These are phyloP conservation scores for Fusarium bactridioides DNA, from an alignment of 2,329 filamentous ascomycete species.

Conservation along the genomic window DNA sequence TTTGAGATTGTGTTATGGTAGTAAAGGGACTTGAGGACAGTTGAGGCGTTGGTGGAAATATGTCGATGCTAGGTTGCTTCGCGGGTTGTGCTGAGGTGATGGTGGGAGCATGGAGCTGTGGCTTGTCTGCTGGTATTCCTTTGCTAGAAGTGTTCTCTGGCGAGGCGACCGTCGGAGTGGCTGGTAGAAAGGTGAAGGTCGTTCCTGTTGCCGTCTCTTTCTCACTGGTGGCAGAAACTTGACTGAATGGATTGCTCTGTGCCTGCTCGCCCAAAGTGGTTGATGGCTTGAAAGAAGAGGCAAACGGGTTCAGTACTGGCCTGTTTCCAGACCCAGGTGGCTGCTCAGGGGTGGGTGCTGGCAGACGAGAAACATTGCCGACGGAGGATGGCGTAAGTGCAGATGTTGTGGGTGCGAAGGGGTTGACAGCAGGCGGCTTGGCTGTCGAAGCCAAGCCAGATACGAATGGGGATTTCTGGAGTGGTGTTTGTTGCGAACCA, in stretches of 20 bases:
- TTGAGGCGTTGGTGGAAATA: conserved; percentile 27
- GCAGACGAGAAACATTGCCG: conserved; percentile 1
- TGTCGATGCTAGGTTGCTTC: conserved; percentile 21
- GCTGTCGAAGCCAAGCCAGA: background rate
- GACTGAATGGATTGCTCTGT: conserved; percentile 16
- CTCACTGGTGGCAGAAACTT: background rate
- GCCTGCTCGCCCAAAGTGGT: background rate
- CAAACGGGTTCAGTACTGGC: conserved; percentile 25
- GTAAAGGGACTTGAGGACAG: conserved; percentile 13
- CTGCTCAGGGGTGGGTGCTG: background rate
- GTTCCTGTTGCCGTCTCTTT: background rate
- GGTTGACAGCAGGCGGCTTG: conserved; percentile 23
- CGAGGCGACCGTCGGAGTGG: background rate
- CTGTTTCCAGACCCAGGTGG: background rate
- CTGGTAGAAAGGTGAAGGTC: conserved; percentile 10
- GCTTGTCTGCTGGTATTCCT: background rate
- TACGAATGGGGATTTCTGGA: conserved; percentile 38
- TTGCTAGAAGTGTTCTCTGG: background rate
- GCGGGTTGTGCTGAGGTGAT: background rate
- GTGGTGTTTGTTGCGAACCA: conserved; percentile 24
- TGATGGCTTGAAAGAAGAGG: conserved; percentile 8
- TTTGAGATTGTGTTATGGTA: conserved; percentile 9
- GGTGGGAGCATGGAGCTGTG: background rate
- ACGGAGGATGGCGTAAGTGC: conserved; percentile 4
- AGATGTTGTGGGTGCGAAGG: conserved; percentile 26